These are phyloP conservation scores for Arxiozyma telluris DNA, from an alignment of 1,139 yeast genomes.

Conservation along the genomic window DNA sequence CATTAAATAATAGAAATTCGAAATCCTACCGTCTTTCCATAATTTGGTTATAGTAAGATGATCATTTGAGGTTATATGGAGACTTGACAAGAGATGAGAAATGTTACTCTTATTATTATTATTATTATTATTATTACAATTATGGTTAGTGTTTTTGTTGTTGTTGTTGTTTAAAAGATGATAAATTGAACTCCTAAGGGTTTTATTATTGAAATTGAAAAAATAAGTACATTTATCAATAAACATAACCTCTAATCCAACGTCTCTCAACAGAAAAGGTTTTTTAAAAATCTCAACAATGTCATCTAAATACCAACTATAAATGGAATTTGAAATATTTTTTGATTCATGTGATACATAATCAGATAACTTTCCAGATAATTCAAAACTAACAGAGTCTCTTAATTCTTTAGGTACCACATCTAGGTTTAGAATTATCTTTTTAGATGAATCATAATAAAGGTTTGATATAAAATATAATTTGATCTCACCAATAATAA, in stretches of 20 bases:
- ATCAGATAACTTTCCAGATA: constrained; percentile 36
- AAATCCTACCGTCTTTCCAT: constrained; percentile 69
- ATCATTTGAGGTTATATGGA: constrained; percentile 21
- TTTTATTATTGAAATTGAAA: constrained; percentile 31
- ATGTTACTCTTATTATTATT: constrained; percentile 32
- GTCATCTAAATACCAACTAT: constrained; percentile 48
- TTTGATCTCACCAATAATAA: constrained; percentile 57
- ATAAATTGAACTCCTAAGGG: constrained; percentile 49
- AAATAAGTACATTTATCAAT: constrained; percentile 60
- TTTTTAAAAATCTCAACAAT: constrained; percentile 60
- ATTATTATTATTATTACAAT: constrained; percentile 32
- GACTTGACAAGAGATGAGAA: constrained; percentile 34
- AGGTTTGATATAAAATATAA: constrained; percentile 63
- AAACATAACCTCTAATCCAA: constrained; percentile 69
- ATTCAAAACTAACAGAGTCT: constrained; percentile 56
- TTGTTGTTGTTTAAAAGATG: constrained; percentile 31
- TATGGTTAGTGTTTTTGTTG: no score
- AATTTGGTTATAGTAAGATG: constrained; percentile 50
- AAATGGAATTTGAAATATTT: constrained; percentile 37
- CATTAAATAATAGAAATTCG: constrained; percentile 74
- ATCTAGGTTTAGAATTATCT: constrained; percentile 51
- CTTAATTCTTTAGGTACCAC: constrained; percentile 54
- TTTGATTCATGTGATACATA: constrained; percentile 7
- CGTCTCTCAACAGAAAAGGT: constrained; percentile 66
- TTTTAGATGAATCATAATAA: constrained; percentile 45